Percentiles rank a stretch among this genome's conserved stretches.
These are phyloP conservation scores for Hypomyces perniciosus DNA, from an alignment of 2,329 filamentous ascomycete genomes.

Conservation along the genomic window DNA sequence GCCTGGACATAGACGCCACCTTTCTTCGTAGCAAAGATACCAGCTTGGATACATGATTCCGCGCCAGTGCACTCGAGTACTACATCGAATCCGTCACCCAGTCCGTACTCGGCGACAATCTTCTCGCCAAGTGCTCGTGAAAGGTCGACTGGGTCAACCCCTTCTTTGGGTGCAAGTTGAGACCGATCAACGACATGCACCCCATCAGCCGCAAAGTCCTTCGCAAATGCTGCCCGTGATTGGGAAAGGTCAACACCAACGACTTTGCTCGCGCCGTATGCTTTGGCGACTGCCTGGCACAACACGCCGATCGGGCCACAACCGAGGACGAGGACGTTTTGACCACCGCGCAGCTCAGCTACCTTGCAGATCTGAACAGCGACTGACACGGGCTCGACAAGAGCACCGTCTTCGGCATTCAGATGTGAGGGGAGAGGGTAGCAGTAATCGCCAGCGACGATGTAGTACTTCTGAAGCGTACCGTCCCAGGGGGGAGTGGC, in stretches of 20 bases:
- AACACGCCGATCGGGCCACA: conserved; percentile 43
- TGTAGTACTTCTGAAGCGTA: conserved; percentile 44
- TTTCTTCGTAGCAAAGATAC: conserved; percentile 37
- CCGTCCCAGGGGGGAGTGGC: conserved; percentile 45
- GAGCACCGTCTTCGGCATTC: conserved; percentile 40
- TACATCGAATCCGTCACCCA: conserved; percentile 42
- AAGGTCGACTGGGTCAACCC: conserved; percentile 30
- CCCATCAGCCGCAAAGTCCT: conserved; percentile 35
- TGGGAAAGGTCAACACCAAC: conserved; percentile 39
- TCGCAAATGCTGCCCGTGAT: conserved; percentile 34
- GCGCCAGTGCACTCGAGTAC: conserved; percentile 44
- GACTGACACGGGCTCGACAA: conserved; percentile 45
- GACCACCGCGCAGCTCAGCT: conserved; percentile 32
- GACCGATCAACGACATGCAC: conserved; percentile 30
- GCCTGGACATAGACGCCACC: conserved; percentile 47
- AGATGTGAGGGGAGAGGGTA: conserved; percentile 40
- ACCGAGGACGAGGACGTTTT: conserved; percentile 42
- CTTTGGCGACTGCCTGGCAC: conserved; percentile 39
- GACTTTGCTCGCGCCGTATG: conserved; percentile 35
- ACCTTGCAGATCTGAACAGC: conserved; percentile 40
- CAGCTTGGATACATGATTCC: conserved; percentile 41
- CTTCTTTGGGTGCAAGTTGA: conserved; percentile 18
- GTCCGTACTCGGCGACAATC: conserved; percentile 32
- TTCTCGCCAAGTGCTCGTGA: conserved; percentile 31
- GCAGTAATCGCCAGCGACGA: conserved; percentile 39